phyloP scores from a whole-genome alignment of 169 alveolate species.

The Theileria orientalis region DNA sequence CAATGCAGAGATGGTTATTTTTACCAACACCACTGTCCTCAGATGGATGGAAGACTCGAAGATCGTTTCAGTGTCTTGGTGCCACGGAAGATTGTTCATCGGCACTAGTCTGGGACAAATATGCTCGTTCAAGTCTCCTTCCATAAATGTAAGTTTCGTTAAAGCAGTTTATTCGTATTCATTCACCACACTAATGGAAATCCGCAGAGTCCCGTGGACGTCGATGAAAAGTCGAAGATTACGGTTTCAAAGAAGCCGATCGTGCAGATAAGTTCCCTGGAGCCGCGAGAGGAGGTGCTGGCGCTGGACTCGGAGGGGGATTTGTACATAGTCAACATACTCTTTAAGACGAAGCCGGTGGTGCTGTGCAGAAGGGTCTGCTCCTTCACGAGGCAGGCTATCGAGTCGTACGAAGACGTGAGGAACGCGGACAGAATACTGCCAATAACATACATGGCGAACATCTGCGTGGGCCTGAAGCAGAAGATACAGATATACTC shows the following conservation, averaged over 20 bases:
- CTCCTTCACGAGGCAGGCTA: slow-evolving; percentile 38
- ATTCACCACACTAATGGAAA: not conserved
- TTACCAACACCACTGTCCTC: slow-evolving; percentile 43
- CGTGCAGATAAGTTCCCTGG: slow-evolving; percentile 47
- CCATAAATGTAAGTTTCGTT: slow-evolving; percentile 27
- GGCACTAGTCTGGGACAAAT: slow-evolving; percentile 52
- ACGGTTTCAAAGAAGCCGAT: slow-evolving; percentile 34
- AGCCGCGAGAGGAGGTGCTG: slow-evolving; percentile 51
- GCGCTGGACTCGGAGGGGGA: slow-evolving; percentile 57
- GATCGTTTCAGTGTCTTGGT: slow-evolving; percentile 57
- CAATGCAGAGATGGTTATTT: slow-evolving; percentile 36
- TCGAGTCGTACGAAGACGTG: not conserved
- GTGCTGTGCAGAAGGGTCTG: slow-evolving; percentile 39
- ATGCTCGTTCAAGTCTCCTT: slow-evolving; percentile 46
- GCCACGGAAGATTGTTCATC: slow-evolving; percentile 27
- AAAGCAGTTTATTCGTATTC: not conserved
- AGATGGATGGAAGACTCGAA: slow-evolving; percentile 65
- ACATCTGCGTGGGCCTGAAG: slow-evolving; percentile 47
- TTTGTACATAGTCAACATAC: slow-evolving; percentile 31
- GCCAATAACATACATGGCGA: slow-evolving; percentile 21
- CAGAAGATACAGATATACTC: slow-evolving; percentile 39
- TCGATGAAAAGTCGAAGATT: slow-evolving; percentile 23
- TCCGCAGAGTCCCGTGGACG: slow-evolving; percentile 53
- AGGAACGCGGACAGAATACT: not conserved
- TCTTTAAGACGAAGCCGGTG: slow-evolving; percentile 29